Percentiles rank a stretch among this genome's conserved stretches.
These are phyloP conservation scores for Suhomyces xylopsoci DNA, from an alignment of 805 yeast genomes.

Conservation along the genomic window DNA sequence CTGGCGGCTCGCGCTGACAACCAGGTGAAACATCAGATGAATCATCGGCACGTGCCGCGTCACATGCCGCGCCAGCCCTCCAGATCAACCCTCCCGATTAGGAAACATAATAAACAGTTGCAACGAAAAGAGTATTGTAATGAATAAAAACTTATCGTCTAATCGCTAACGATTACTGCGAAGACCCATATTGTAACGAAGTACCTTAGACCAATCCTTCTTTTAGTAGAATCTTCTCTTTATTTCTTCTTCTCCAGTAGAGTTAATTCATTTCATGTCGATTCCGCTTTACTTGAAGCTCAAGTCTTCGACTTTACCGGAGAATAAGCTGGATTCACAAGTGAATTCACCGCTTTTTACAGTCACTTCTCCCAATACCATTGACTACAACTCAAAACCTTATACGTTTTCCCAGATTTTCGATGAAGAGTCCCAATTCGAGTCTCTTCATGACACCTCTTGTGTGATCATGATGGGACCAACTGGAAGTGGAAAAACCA, in stretches of 20 bases:
- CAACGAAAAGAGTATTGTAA: constrained; percentile 4
- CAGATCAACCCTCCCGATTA: background rate
- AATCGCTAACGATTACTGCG: constrained; percentile 13
- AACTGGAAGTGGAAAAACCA: constrained; percentile 33
- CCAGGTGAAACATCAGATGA: background rate
- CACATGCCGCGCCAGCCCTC: background rate
- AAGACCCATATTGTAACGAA: constrained; percentile 20
- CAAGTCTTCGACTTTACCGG: constrained; percentile 14
- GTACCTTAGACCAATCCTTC: constrained; percentile 7
- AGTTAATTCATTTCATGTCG: constrained; percentile 4
- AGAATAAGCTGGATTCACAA: constrained; percentile 1
- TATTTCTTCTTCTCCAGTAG: background rate
- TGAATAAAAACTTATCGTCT: background rate
- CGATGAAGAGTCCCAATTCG: constrained; percentile 4
- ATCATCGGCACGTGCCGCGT: background rate
- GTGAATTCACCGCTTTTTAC: constrained; percentile 4
- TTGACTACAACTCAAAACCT: constrained; percentile 17
- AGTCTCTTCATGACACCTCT: constrained; percentile 8
- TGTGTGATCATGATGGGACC: constrained; percentile 26
- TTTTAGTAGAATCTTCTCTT: too few species aligned
- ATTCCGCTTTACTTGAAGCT: constrained; percentile 27
- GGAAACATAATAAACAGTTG: constrained; percentile 1
- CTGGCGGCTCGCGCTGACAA: background rate
- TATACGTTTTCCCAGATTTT: constrained; percentile 23
- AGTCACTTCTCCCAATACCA: constrained; percentile 10